Conservation (phyloP, 441 rosid species). For the Corymbia citriodora region DNA sequence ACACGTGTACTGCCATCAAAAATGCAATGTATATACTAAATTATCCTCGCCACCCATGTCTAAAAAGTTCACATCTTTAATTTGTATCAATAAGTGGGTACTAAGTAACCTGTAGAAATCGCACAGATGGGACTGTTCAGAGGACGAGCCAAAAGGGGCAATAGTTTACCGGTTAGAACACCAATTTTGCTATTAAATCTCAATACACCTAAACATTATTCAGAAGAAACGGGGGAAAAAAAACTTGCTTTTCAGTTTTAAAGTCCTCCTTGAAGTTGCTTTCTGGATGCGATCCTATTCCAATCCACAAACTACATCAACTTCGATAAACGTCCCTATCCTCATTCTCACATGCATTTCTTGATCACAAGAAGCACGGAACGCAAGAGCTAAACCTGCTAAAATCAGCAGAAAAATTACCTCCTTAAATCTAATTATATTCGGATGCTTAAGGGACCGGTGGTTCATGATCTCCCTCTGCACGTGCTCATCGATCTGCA, state of each 20-base stretch:
- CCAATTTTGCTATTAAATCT: neutral
- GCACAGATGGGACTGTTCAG: neutral
- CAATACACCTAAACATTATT: neutral
- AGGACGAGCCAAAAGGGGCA: neutral
- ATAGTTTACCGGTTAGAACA: neutral
- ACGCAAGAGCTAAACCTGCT: neutral
- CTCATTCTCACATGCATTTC: neutral
- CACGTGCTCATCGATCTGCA: conserved; percentile 69
- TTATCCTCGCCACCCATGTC: neutral
- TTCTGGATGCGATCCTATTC: neutral
- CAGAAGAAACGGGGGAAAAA: neutral
- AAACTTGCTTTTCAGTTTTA: neutral
- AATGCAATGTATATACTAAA: neutral
- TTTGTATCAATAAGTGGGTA: neutral
- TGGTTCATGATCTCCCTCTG: conserved; percentile 77
- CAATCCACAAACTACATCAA: neutral
- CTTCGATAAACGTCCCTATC: neutral
- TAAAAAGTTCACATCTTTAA: neutral
- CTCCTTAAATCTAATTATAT: conserved; percentile 62
- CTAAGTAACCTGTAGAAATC: neutral
- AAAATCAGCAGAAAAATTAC: conserved; percentile 10
- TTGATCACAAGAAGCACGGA: no score
- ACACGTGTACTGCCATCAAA: neutral
- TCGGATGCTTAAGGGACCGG: conserved; percentile 62
- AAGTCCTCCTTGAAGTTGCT: neutral